Evolutionary conservation across 2,329 filamentous ascomycete species (phyloP), one percentile per base, ranked within the genome.

Genomic region (Colletotrichum sidae): DNA sequence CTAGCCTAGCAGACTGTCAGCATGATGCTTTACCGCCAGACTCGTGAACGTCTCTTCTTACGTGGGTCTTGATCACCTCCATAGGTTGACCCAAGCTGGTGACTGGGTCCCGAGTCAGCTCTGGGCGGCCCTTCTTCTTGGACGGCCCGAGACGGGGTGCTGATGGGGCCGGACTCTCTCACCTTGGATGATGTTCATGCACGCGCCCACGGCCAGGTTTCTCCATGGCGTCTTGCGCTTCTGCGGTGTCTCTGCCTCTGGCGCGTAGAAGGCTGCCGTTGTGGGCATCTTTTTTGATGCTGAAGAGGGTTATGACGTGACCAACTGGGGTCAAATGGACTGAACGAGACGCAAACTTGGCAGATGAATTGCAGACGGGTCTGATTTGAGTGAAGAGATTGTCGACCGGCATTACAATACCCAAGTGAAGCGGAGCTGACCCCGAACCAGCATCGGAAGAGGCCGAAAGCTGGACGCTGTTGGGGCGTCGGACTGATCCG

Each of bases 31-130:
- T n/a, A 8, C 4, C 12, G 4, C 11, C 35, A 12, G 35, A 33
- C 6, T 34, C 6, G 3, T 3, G 45, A 8, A 9, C 15, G 45
- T 2, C 35, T 0, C 12, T 39, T n/a, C 65, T 54, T 57, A 58
- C 59, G 34, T 68, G 67, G 9, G 67, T 68, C 34, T 68, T 68
- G 34, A 68, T 61, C 11, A 68, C 64, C 25, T 68, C 67, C 64
- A 68, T 67, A 7, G 67, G 67, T 37, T 68, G 67, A 2, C 67
- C 67, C 47, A 68, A 37, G 6, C 59, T 57, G 3, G 67, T 67
- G 4, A 68, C 67, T 68, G 13, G 34, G 10, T 34, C 17, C 8
- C 25, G 47, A 50, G 15, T 41, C 6, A 41, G 33, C 10, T 33
- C 34, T 12, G 52, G 52, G 10, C 8, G n/a, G 6, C 15, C 42